phyloP scores from a whole-genome alignment of 2,329 filamentous ascomycete genomes.

The Stachybotrys elegans region DNA sequence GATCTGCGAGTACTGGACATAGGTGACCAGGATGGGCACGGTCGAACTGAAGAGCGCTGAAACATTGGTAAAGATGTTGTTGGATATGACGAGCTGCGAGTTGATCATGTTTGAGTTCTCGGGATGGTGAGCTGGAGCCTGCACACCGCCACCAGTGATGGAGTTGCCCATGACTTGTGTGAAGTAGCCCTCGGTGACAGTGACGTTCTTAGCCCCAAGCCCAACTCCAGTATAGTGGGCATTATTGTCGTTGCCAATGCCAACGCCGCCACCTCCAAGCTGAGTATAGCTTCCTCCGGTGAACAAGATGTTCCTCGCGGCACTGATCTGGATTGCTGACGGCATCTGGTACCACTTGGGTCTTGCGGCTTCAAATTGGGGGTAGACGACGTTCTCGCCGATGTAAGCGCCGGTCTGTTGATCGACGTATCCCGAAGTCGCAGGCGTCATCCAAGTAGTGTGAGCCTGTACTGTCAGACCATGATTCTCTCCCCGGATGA shows the following conservation, averaged over 20 bases:
- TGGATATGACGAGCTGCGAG: neutral
- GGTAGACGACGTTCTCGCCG: neutral
- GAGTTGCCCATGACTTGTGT: slow-evolving; percentile 2
- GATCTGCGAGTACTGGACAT: neutral
- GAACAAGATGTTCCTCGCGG: neutral
- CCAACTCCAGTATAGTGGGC: neutral
- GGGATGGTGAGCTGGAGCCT: neutral
- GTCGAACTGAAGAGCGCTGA: neutral
- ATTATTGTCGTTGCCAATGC: slow-evolving; percentile 1
- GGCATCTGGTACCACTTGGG: neutral
- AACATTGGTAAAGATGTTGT: slow-evolving; percentile 2
- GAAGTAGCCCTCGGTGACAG: neutral
- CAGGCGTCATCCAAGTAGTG: neutral
- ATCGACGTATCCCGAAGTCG: neutral
- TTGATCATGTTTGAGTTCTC: slow-evolving; percentile 1
- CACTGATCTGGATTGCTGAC: neutral
- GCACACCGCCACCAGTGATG: slow-evolving; percentile 1
- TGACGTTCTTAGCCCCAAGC: neutral
- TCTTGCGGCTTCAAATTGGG: neutral
- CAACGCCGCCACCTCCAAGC: neutral
- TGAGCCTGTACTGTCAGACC: neutral
- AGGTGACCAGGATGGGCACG: neutral
- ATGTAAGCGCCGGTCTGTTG: slow-evolving; percentile 3
- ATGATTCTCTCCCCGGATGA: neutral
- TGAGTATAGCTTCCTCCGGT: neutral